Conservation (phyloP, 208 protist species). For the Acanthamoeba castellanii region DNA sequence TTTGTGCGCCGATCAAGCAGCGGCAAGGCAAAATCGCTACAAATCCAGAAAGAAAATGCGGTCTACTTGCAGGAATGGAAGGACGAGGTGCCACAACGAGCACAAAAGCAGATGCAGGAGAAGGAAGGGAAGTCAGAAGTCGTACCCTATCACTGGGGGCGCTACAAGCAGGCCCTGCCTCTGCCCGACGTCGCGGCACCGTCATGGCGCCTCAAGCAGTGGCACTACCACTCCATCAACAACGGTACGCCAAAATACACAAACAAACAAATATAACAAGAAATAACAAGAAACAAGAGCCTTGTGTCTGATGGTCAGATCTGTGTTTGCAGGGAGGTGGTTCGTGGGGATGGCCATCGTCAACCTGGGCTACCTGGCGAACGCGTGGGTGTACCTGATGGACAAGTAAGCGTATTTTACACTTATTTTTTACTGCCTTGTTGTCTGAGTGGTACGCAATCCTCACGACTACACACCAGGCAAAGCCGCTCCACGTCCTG, state of each 20-base stretch:
- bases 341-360: conserved; percentile 46
- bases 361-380: conserved; percentile 50
- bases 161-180: not conserved
- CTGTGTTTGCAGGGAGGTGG: not conserved
- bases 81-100: too few relatives aligned
- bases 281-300: too few relatives aligned
- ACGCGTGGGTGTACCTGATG: conserved; percentile 43
- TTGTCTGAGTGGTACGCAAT: too few relatives aligned
- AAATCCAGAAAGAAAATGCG: not conserved
- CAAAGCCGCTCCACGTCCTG: not conserved
- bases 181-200: not conserved
- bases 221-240: conserved; percentile 69
- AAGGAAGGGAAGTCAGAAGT: not conserved
- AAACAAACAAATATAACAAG: too few relatives aligned
- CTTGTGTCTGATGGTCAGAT: not conserved
- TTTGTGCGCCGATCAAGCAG: not conserved
- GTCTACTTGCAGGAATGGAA: not conserved
- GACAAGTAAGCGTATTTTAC: not conserved
- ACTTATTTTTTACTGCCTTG: too few relatives aligned
- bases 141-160: conserved; percentile 41
- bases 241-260: not conserved
- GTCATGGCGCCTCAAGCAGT: conserved; percentile 31
- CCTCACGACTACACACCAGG: too few relatives aligned
- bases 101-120: too few relatives aligned
- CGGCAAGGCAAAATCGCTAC: not conserved